phyloP scores from a whole-genome alignment of 1,284 basidiomycete species.

The Ceraceosorus guamensis region DNA sequence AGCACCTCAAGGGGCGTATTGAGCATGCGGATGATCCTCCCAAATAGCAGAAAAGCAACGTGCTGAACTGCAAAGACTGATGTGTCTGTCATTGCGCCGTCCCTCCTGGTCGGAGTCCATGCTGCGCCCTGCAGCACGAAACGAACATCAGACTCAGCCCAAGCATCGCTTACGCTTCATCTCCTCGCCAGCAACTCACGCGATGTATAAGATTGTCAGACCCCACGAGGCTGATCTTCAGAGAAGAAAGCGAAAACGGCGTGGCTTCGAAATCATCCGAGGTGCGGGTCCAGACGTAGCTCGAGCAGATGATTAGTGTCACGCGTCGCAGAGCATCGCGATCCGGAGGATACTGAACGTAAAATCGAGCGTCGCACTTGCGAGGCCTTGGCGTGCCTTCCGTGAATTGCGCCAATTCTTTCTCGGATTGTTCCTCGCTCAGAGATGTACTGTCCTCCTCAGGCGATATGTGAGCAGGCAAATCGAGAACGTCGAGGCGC shows the following conservation, averaged over 20 bases:
- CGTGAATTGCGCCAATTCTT: background rate
- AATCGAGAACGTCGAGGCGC: conserved; percentile 27
- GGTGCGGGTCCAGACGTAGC: conserved; percentile 9
- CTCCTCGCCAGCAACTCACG: conserved; percentile 29
- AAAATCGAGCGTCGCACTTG: background rate
- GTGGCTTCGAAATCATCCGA: background rate
- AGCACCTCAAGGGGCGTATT: conserved; percentile 31
- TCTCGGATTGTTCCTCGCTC: background rate
- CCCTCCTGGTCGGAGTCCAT: conserved; percentile 19
- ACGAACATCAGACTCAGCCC: too few species aligned
- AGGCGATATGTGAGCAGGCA: conserved; percentile 6
- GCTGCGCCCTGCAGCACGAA: too few species aligned
- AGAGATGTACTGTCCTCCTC: background rate
- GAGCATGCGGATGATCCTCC: conserved; percentile 24
- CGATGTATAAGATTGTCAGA: conserved; percentile 29
- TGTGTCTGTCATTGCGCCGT: conserved; percentile 2
- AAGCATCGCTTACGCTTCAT: too few species aligned
- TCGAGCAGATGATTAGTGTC: conserved; percentile 3
- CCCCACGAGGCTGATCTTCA: conserved; percentile 19
- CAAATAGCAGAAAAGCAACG: conserved; percentile 23
- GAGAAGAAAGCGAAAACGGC: conserved; percentile 22
- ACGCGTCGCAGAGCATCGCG: conserved; percentile 4
- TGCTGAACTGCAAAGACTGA: conserved; percentile 11
- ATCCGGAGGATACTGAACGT: conserved; percentile 3
- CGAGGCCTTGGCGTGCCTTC: background rate